Base-by-base conservation (phyloP, 2,329 filamentous ascomycete genomes). In the Penicillium sp. region DNA sequence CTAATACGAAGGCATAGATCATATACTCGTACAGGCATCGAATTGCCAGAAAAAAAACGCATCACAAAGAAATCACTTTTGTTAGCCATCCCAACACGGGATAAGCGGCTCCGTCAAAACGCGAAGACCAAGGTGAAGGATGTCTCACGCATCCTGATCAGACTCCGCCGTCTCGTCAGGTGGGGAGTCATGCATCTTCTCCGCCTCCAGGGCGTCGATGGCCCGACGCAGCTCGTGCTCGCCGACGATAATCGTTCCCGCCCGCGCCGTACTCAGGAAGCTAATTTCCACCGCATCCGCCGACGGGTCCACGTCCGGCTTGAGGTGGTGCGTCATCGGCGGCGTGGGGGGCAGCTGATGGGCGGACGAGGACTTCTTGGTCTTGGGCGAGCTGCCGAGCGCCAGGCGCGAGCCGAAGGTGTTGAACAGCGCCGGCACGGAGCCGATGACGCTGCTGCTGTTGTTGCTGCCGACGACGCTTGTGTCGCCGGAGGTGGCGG, bases 211-310 rank as follows among this genome's bases (percentile, higher is more conserved):
- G 4, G 87, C 87, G 32, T 78, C 77, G 53, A 96, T 71, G 0
- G 87, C 90, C 41, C 79, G 78, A n/a, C 75, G 72, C 30, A 90
- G 73, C 59, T 91, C 86, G 53, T 84, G 79, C 48, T 84, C 78
- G 3, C 82, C 79, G 26, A 97, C 78, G 58, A 97, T 89, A 7
- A 97, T 91, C 4, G 88, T 90, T 1, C 91, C 91, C 0, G 90
- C 88, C 28, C 84, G 79, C 4, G 88, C 89, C 0, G 91, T 97
- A 45, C 86, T 93, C 47, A 97, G 72, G 63, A 96, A 97, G 42
- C 85, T 91, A 67, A 97, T 82, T 62, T 96, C 89, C 1, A 87
- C 79, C 1, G 60, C 67, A 42, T 65, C 62, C 38, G 47, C 62
- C 15, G 48, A 53, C 8, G 46, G 17, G 35, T 60, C 57, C n/a